A percentile compares a stretch with the other conserved stretches of the same genome.
Evolutionary conservation across 2,329 filamentous ascomycete genomes (phyloP).

Genomic region (Hypoxylon sp.): DNA sequence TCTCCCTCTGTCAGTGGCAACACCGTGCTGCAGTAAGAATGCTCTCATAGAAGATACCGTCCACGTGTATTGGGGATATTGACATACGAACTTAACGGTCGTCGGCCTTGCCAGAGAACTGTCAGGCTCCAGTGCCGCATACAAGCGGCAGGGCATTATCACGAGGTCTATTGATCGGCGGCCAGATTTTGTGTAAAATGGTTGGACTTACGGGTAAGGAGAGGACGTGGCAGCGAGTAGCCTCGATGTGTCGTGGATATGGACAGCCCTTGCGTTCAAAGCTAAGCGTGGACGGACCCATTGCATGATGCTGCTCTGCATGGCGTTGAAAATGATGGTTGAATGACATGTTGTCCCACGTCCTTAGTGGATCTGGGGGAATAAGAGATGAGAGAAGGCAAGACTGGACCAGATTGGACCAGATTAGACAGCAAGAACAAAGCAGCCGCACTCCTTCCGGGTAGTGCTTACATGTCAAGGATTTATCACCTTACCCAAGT

Average conservation of each 20-base stretch:
- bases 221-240: slow-evolving; percentile 23
- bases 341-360: slow-evolving; percentile 18
- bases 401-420: neutral
- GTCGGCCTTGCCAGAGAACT: slow-evolving; percentile 9
- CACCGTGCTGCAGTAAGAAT: slow-evolving; percentile 12
- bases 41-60: slow-evolving; percentile 13
- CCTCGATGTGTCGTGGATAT: slow-evolving; percentile 24
- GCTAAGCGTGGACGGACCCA: slow-evolving; percentile 15
- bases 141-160: slow-evolving; percentile 8
- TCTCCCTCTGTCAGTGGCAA: slow-evolving; percentile 14
- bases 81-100: slow-evolving; percentile 9
- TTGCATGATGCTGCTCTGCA: slow-evolving; percentile 24
- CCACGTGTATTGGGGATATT: slow-evolving; percentile 29
- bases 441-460: slow-evolving; percentile 20
- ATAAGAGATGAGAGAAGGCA: slow-evolving; percentile 10
- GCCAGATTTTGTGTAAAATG: slow-evolving; percentile 32
- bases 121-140: slow-evolving; percentile 10
- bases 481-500: slow-evolving; percentile 3
- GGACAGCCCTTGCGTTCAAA: slow-evolving; percentile 22
- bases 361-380: slow-evolving; percentile 17
- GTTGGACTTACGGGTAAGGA: slow-evolving; percentile 23
- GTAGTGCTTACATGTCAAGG: slow-evolving; percentile 3
- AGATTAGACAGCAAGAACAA: slow-evolving; percentile 17
- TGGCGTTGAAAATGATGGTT: slow-evolving; percentile 12
- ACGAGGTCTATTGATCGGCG: slow-evolving; percentile 23